Evolutionary conservation across 805 yeast species (phyloP).

Genomic region (Candida sphagnicola): DNA sequence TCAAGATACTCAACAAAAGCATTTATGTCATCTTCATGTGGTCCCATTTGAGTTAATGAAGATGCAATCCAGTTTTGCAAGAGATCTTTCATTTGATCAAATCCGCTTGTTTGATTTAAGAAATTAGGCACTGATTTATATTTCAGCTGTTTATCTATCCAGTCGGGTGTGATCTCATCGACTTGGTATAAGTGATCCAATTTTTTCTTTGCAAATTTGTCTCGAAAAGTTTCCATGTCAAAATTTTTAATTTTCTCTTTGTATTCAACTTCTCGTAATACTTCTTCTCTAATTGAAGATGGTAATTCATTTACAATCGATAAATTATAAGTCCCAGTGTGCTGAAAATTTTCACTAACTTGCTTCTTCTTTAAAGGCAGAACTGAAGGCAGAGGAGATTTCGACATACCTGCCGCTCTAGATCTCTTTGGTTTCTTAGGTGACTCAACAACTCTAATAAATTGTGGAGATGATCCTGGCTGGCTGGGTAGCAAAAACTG

Average conservation of each 20-base stretch:
- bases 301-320: slow-evolving; percentile 37
- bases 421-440: slow-evolving; percentile 14
- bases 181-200: slow-evolving; percentile 10
- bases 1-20: slow-evolving; percentile 18
- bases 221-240: slow-evolving; percentile 22
- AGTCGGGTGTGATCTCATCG: slow-evolving; percentile 13
- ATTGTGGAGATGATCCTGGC: slow-evolving; percentile 23
- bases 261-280: slow-evolving; percentile 30
- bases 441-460: slow-evolving; percentile 28
- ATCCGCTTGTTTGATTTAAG: slow-evolving; percentile 6
- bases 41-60: slow-evolving; percentile 29
- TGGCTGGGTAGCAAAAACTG: slow-evolving; percentile 38
- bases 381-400: slow-evolving; percentile 12
- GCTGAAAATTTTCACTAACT: slow-evolving; percentile 13
- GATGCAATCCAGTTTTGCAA: slow-evolving; percentile 23
- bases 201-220: slow-evolving; percentile 17
- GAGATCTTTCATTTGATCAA: slow-evolving; percentile 12
- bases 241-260: slow-evolving; percentile 22
- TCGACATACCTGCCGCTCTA: neutral
- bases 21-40: slow-evolving; percentile 28
- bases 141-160: slow-evolving; percentile 19
- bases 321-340: slow-evolving; percentile 30
- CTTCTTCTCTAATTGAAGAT: slow-evolving; percentile 31
- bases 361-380: neutral
- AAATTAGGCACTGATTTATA: slow-evolving; percentile 12